Percentiles rank a stretch among this genome's conserved stretches.
Conservation (phyloP, 2,329 filamentous ascomycete species). For the Ophiostoma quercus region DNA sequence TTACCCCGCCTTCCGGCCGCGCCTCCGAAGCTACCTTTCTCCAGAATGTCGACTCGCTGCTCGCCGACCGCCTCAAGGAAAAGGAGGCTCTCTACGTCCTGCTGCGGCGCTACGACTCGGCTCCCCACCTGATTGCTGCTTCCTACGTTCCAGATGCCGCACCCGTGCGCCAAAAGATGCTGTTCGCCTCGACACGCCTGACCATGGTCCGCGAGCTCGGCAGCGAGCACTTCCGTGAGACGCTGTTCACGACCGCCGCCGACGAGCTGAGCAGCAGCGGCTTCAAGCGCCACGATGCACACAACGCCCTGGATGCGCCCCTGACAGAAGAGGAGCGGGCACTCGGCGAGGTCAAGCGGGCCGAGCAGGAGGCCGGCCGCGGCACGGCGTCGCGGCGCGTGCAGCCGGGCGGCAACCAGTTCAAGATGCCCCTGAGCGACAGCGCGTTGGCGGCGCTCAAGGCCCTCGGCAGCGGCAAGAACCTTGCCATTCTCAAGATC, state of each 20-base stretch:
- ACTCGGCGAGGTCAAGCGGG: conserved; percentile 66
- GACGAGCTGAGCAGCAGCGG: conserved; percentile 65
- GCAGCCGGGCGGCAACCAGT: conserved; percentile 49
- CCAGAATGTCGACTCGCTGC: conserved; percentile 54
- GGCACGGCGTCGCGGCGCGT: conserved; percentile 59
- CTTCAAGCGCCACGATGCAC: conserved; percentile 67
- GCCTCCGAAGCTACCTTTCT: conserved; percentile 54
- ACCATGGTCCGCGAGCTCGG: conserved; percentile 72
- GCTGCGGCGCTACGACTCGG: conserved; percentile 59
- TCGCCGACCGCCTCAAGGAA: conserved; percentile 59
- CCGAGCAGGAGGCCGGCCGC: conserved; percentile 67
- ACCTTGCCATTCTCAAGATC: conserved; percentile 56
- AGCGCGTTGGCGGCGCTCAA: conserved; percentile 61
- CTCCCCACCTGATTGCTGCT: conserved; percentile 60
- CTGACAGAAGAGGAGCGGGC: conserved; percentile 73
- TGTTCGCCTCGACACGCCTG: conserved; percentile 72
- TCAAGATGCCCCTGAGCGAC: conserved; percentile 55
- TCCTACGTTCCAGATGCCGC: conserved; percentile 76
- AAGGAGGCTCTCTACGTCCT: conserved; percentile 69
- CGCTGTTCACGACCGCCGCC: conserved; percentile 64
- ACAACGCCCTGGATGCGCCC: conserved; percentile 59
- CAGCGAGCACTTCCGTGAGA: conserved; percentile 71
- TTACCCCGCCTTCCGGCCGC: conserved; percentile 49
- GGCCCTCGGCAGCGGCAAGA: conserved; percentile 48
- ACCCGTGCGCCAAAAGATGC: conserved; percentile 79